Evolutionary conservation across 352 stramenopile genomes (phyloP).

Genomic region (Globisporangium barbulae): DNA sequence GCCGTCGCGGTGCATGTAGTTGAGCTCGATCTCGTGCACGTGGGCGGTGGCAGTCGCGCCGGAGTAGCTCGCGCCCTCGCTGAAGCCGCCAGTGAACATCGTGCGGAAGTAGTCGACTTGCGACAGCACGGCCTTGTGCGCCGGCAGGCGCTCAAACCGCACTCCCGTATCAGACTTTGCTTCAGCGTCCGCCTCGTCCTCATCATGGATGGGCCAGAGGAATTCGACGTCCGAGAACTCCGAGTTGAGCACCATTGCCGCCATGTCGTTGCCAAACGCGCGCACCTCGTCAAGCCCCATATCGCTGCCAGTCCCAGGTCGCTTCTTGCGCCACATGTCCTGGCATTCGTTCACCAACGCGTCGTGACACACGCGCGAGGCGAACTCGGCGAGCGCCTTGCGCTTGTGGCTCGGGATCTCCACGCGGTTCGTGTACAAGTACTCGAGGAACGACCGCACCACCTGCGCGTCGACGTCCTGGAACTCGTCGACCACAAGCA

Average conservation of each 20-base stretch:
- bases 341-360: slow-evolving; percentile 43
- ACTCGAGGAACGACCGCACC: slow-evolving; percentile 59
- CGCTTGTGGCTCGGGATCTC: slow-evolving; percentile 64
- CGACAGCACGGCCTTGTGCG: slow-evolving; percentile 68
- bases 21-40: slow-evolving; percentile 56
- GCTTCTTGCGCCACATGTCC: slow-evolving; percentile 52
- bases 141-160: slow-evolving; percentile 39
- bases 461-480: slow-evolving; percentile 55
- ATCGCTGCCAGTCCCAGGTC: background rate
- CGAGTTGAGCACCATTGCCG: slow-evolving; percentile 34
- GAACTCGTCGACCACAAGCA: slow-evolving; percentile 50
- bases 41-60: slow-evolving; percentile 3
- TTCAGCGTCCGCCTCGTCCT: slow-evolving; percentile 18
- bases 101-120: slow-evolving; percentile 81
- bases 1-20: slow-evolving; percentile 72
- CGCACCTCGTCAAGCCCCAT: slow-evolving; percentile 24
- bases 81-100: slow-evolving; percentile 82
- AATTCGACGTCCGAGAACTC: slow-evolving; percentile 71
- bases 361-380: slow-evolving; percentile 49
- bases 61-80: slow-evolving; percentile 38
- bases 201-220: slow-evolving; percentile 52
- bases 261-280: slow-evolving; percentile 60
- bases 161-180: slow-evolving; percentile 1
- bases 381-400: slow-evolving; percentile 48
- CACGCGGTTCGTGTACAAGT: slow-evolving; percentile 70